A percentile compares a stretch with the other conserved stretches of the same genome.
phyloP scores from a whole-genome alignment of 805 yeast genomes.

The Metschnikowia lunata region DNA sequence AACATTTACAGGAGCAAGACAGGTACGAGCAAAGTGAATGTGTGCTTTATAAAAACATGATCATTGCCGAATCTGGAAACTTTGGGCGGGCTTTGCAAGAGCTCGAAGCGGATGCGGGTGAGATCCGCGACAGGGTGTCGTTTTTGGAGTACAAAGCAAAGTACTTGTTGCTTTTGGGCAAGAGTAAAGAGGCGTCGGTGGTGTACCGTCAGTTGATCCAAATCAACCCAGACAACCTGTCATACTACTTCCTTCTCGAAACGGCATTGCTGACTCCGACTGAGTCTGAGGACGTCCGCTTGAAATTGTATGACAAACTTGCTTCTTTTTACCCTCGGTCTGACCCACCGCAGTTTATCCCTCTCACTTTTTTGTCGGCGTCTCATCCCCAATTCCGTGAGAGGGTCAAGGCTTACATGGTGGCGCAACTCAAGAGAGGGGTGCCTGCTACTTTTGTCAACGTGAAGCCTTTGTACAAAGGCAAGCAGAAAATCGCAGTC shows the following conservation, averaged over 20 bases:
- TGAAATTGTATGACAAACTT: constrained; percentile 61
- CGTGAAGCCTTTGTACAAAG: constrained; percentile 72
- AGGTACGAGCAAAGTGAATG: constrained; percentile 79
- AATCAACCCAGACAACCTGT: constrained; percentile 78
- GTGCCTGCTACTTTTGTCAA: constrained; percentile 89
- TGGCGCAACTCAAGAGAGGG: constrained; percentile 64
- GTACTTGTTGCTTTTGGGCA: constrained; percentile 55
- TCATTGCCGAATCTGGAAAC: constrained; percentile 62
- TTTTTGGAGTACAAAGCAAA: constrained; percentile 64
- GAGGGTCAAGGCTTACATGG: constrained; percentile 51
- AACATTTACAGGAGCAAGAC: constrained; percentile 62
- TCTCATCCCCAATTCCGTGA: constrained; percentile 43
- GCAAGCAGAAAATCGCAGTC: constrained; percentile 31
- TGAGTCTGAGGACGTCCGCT: constrained; percentile 46
- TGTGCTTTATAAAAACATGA: constrained; percentile 62
- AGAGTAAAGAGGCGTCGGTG: constrained; percentile 58
- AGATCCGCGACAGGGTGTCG: constrained; percentile 53
- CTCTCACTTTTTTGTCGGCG: constrained; percentile 66
- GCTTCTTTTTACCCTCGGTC: constrained; percentile 72
- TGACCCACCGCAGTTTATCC: constrained; percentile 75
- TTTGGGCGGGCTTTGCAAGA: constrained; percentile 59
- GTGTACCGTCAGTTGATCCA: constrained; percentile 66
- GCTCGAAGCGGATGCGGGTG: constrained; percentile 48
- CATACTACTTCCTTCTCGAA: constrained; percentile 66
- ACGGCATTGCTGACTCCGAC: constrained; percentile 50